phyloP scores from a whole-genome alignment of 176 grass and related monocot species.

The Hsuehochloa calcarea region DNA sequence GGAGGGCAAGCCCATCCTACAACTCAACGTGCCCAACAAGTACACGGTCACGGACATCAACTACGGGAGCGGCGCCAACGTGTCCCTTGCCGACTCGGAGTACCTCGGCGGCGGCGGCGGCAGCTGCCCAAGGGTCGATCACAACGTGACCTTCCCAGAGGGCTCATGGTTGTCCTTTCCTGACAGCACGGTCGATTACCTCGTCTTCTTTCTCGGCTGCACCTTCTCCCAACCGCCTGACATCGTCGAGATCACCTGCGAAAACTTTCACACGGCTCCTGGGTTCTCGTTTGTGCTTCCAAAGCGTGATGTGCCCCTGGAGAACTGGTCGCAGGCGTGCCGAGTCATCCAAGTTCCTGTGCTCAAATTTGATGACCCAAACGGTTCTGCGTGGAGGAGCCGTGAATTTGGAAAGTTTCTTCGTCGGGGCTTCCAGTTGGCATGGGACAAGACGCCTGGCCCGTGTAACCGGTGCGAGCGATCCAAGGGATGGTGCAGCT shows the following conservation, averaged over 20 bases:
- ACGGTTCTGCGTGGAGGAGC: accelerated
- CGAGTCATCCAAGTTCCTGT: neutral
- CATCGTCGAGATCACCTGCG: neutral
- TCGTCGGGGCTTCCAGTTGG: neutral
- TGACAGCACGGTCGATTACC: neutral
- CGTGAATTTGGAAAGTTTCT: neutral
- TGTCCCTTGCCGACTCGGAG: neutral
- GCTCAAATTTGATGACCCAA: accelerated
- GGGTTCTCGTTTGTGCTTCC: neutral
- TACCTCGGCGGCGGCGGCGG: accelerated
- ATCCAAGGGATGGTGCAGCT: neutral
- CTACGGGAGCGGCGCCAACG: neutral
- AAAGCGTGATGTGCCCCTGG: accelerated
- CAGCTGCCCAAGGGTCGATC: neutral
- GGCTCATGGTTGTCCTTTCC: neutral
- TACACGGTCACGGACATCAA: neutral
- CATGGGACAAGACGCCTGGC: accelerated
- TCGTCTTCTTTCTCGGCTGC: conserved; percentile 7
- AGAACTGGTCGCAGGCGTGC: neutral
- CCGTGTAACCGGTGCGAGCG: neutral
- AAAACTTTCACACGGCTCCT: accelerated
- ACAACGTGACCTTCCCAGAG: neutral
- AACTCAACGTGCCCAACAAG: too few relatives aligned
- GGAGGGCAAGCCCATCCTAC: neutral
- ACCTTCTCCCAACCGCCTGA: accelerated